These are phyloP conservation scores for Botrytis sinoallii DNA, from an alignment of 2,329 filamentous ascomycete genomes.

Conservation along the genomic window DNA sequence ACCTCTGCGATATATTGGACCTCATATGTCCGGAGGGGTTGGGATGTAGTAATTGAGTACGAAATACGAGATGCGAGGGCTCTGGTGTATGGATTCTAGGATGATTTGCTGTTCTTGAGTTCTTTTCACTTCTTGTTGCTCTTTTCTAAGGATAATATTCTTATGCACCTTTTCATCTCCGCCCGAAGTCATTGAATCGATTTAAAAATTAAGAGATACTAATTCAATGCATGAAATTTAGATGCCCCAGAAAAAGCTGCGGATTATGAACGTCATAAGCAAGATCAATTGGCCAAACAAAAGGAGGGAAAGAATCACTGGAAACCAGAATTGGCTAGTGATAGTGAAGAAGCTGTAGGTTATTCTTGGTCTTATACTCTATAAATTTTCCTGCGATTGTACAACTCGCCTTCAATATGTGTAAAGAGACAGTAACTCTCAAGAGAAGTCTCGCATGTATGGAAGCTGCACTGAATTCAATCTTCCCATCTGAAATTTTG, in stretches of 20 bases:
- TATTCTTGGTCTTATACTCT: constrained; percentile 19
- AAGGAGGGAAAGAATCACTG: constrained; percentile 69
- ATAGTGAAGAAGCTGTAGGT: constrained; percentile 72
- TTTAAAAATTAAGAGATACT: not conserved
- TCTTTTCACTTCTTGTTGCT: not conserved
- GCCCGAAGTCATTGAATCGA: too few relatives aligned
- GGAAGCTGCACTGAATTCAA: not conserved
- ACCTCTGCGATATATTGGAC: not conserved
- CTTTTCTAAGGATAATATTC: not conserved
- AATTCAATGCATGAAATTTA: not conserved
- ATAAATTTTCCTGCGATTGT: not conserved
- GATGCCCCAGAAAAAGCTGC: constrained; percentile 37
- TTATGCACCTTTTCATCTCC: not conserved
- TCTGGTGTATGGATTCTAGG: not conserved
- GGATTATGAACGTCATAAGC: constrained; percentile 56
- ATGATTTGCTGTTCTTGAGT: not conserved
- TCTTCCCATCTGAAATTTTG: not conserved
- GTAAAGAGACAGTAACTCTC: not conserved
- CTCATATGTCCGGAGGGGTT: not conserved
- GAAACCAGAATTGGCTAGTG: constrained; percentile 73
- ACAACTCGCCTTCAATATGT: not conserved
- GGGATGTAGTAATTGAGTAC: not conserved
- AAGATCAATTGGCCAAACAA: constrained; percentile 62
- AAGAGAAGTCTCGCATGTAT: constrained; percentile 2
- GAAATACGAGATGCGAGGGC: too few relatives aligned